Percentiles rank a stretch among this genome's conserved stretches.
These are phyloP conservation scores for Musa acuminata DNA, from an alignment of 176 grass and related monocot species.

Conservation along the genomic window DNA sequence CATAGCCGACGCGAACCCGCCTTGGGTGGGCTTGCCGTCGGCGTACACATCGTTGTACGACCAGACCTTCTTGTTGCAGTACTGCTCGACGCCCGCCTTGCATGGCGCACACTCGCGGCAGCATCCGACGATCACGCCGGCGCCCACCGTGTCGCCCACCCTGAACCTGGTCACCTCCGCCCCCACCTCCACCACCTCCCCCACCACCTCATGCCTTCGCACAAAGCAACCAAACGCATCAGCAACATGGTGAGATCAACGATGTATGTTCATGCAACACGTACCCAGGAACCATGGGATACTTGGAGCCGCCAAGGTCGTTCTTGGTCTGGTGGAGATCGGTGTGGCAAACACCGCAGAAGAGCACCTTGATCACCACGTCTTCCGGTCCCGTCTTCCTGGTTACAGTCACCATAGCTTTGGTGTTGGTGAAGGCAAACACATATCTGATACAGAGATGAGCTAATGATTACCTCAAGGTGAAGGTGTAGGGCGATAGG, in stretches of 20 bases:
- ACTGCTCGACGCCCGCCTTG: constrained; percentile 80
- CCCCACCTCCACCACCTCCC: constrained; percentile 78
- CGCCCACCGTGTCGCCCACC: constrained; percentile 53
- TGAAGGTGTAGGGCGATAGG: constrained; percentile 82
- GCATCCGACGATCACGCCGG: constrained; percentile 66
- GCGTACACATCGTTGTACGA: constrained; percentile 93
- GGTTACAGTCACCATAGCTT: constrained; percentile 6
- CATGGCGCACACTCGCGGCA: constrained; percentile 73
- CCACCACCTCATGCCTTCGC: constrained; percentile 82
- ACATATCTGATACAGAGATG: neutral
- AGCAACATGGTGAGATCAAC: too few species aligned
- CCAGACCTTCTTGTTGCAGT: constrained; percentile 93
- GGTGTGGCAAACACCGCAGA: constrained; percentile 87
- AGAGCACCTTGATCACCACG: constrained; percentile 78
- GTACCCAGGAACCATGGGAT: constrained; percentile 97
- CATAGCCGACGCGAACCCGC: constrained; percentile 82
- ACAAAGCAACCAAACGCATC: neutral
- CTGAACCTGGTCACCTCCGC: constrained; percentile 39
- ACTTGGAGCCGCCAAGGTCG: constrained; percentile 77
- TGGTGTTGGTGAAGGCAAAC: neutral
- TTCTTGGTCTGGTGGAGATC: constrained; percentile 92
- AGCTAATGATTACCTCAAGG: constrained; percentile 41
- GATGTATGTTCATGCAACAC: neutral
- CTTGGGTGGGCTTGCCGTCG: constrained; percentile 72
- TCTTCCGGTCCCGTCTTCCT: constrained; percentile 71